Base-by-base conservation (phyloP, 371 early-diverging fungal species). In the Apophysomyces trapeziformis region DNA sequence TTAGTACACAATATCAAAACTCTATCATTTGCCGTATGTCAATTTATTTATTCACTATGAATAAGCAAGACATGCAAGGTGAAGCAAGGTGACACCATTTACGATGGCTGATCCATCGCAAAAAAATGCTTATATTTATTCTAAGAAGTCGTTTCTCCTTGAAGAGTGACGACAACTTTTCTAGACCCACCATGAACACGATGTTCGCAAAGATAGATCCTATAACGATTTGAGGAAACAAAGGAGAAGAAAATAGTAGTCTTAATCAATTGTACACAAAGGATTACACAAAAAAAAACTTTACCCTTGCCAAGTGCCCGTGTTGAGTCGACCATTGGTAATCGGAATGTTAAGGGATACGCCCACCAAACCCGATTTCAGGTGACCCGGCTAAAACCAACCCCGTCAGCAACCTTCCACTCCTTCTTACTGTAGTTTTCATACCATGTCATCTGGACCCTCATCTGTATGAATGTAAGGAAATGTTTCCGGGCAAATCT, bases 261-360 rank as follows among this genome's bases (percentile, higher is more conserved):
- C 57, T 36, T 50, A 70, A 66, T 65, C 73, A 75, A 13, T 69
- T 70, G 38, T 14, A 64, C 14, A 46, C 12, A 61, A 60, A 43
- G 41, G 38, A 64, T 26, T 38, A 26, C 9, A 67, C 78, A 56
- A 16, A 16, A 35, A 37, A 37, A 16, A 37, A 36, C 45, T 57
- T 80, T 85, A 88, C 91, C 96, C 97, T 82, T 94, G 95, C 95
- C 95, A 94, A n/a, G 89, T 92, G n/a, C 94, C 95, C 11, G 93
- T 77, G 21, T 87, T 90, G 14, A 97, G 73, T 37, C 76, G 73
- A 1, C 96, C 96, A 41, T 94, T 82, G 8, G 84, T 84, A 46
- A 97, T 90, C 0, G 97, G 97, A 47, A 97, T 92, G 67, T 90
- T 93, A 26, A 97, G 82, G 1, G 93, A 93, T 0, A 87, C 92